Evolutionary conservation across 2,329 filamentous ascomycete genomes (phyloP).

Genomic region (Fusarium buharicum): DNA sequence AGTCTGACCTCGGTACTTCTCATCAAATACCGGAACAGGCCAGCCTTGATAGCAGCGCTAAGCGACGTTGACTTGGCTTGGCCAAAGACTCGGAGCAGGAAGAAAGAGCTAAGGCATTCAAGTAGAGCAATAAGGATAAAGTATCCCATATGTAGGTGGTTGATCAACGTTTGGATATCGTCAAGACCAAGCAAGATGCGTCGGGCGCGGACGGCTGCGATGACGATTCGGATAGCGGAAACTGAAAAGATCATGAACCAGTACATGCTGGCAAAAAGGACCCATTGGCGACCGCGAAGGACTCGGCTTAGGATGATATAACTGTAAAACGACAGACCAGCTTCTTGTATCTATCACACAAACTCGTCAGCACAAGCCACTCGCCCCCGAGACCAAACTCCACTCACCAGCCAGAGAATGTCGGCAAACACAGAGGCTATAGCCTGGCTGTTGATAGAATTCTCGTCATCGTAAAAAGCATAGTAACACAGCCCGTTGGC

Average conservation of each 20-base stretch:
- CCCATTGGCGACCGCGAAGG: constrained; percentile 55
- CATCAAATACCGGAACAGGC: constrained; percentile 54
- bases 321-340: constrained; percentile 59
- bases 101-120: constrained; percentile 54
- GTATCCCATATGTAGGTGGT: constrained; percentile 55
- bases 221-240: constrained; percentile 57
- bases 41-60: constrained; percentile 46
- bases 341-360: constrained; percentile 56
- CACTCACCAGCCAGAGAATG: constrained; percentile 53
- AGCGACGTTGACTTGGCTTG: constrained; percentile 46
- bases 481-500: constrained; percentile 58
- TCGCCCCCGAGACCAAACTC: fast-evolving
- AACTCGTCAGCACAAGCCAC: neutral
- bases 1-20: constrained; percentile 54
- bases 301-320: constrained; percentile 64
- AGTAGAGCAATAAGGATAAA: constrained; percentile 55
- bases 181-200: constrained; percentile 44
- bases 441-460: constrained; percentile 41
- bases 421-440: constrained; percentile 54
- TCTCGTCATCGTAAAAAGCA: constrained; percentile 50
- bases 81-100: constrained; percentile 53
- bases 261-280: constrained; percentile 63
- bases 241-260: constrained; percentile 67
- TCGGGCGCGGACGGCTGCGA: constrained; percentile 48
- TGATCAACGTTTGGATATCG: constrained; percentile 48